Evolutionary conservation across 2,329 filamentous ascomycete species (phyloP), one percentile per base, ranked within the genome.

Genomic region (Apiospora marii): DNA sequence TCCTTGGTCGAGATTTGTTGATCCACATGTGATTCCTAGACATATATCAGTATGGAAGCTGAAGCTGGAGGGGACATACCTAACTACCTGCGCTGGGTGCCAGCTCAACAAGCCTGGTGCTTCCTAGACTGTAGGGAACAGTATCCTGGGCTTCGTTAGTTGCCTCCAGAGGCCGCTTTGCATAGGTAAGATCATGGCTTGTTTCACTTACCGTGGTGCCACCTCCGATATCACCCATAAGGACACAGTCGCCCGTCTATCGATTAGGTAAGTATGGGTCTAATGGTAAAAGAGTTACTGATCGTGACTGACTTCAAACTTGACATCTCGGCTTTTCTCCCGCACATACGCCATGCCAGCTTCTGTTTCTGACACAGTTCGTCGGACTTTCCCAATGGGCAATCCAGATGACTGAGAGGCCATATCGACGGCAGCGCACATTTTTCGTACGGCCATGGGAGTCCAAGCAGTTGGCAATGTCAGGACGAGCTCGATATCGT

Each of bases 1-100:
- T 34, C 53, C 53, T 61, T 61, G 53, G 16, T 61, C 53, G 27
- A 61, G 27, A 61, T 61, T 61, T 27, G 53, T 61, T 24, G 53
- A 61, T 1, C 53, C 53, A 22, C 53, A 61, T 61, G 53, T 34
- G 27, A 61, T 34, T 34, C 53, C 53, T 61, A 22, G 1, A 14
- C 4, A 19, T 6, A 61, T 22, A 30, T 61, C 27, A 61, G 34
- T 10, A 34, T 14, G 14, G 14, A 22, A 61, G 7, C 27, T 2
- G 13, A 22, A 30, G 27, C 5, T 22, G 53, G 14, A 61, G 16
- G 4, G 5, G 27, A 22, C 1, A 6, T 34, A 14, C 7, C 51
- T 14, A 2, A 10, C 34, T 34, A 61, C 53, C 53, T 34, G 53
- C 22, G 16, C 53, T 61, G 16, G 53, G 53, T 30, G 53, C 53